Conservation (phyloP, 2,329 filamentous ascomycete species). For the Aureobasidium melanogenum region DNA sequence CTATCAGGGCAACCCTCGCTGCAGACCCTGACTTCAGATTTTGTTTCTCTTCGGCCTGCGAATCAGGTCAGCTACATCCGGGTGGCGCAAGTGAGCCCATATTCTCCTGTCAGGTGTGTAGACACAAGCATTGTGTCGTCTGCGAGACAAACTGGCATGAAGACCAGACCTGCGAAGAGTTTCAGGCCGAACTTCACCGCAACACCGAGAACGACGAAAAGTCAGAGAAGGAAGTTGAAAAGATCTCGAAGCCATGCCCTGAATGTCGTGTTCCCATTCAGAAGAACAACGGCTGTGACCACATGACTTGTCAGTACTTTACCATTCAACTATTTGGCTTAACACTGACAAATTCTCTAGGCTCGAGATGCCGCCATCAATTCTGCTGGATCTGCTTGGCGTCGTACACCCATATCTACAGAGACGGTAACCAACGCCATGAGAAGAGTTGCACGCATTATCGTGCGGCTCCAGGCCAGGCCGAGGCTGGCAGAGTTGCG, state of each 20-base stretch:
- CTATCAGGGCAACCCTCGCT: neutral
- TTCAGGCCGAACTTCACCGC: neutral
- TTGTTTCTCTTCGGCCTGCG: neutral
- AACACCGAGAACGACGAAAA: neutral
- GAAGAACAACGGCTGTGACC: neutral
- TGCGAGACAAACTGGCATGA: constrained; percentile 25
- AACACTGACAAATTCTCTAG: neutral
- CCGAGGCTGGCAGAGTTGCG: too few species aligned
- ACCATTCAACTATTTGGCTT: fast-evolving
- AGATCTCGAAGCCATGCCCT: neutral
- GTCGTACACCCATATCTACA: neutral
- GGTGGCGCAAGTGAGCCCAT: constrained; percentile 18
- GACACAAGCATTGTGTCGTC: constrained; percentile 21
- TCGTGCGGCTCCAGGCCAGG: neutral
- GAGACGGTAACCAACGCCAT: neutral
- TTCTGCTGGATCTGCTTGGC: neutral
- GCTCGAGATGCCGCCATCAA: neutral
- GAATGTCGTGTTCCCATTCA: neutral
- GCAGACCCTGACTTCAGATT: neutral
- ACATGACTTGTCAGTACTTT: neutral
- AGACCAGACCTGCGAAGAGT: constrained; percentile 20
- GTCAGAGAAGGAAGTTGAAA: neutral
- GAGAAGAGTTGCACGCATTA: neutral
- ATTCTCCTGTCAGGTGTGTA: constrained; percentile 22
- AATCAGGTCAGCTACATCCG: constrained; percentile 17